phyloP scores from a whole-genome alignment of 208 protist species.

The Wallacemonas sp. region DNA sequence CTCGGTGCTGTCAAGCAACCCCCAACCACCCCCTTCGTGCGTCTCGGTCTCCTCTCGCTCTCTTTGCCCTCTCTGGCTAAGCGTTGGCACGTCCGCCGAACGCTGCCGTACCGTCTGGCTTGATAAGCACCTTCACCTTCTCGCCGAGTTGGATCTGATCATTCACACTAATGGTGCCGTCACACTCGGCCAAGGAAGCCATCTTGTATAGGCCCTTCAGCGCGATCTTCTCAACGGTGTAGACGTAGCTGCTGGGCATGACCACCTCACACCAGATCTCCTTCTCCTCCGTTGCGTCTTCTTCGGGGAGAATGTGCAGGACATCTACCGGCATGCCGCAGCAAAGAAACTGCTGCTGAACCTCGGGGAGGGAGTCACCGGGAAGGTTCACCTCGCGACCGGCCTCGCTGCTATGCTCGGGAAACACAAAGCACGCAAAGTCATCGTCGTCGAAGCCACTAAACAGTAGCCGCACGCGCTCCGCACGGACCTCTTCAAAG shows the following conservation, averaged over 20 bases:
- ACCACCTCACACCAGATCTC: constrained; percentile 80
- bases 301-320: constrained; percentile 78
- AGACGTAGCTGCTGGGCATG: constrained; percentile 85
- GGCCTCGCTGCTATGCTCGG: constrained; percentile 70
- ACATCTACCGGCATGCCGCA: constrained; percentile 88
- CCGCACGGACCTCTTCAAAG: constrained; percentile 75
- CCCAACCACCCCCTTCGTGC: no score
- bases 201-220: constrained; percentile 89
- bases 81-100: constrained; percentile 73
- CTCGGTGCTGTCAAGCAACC: no score
- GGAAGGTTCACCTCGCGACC: constrained; percentile 81
- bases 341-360: constrained; percentile 81
- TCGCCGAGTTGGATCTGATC: constrained; percentile 85
- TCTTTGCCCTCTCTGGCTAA: constrained; percentile 8
- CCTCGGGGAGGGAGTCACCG: constrained; percentile 65
- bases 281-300: constrained; percentile 46
- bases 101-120: constrained; percentile 78
- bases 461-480: constrained; percentile 82
- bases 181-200: constrained; percentile 84
- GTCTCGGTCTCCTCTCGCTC: background rate
- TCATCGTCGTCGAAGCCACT: constrained; percentile 92
- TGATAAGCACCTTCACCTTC: constrained; percentile 83
- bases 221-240: constrained; percentile 84
- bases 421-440: constrained; percentile 87
- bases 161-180: constrained; percentile 82